Evolutionary conservation across 2,329 filamentous ascomycete species (phyloP).

Genomic region (Akanthomyces dipterigenus): DNA sequence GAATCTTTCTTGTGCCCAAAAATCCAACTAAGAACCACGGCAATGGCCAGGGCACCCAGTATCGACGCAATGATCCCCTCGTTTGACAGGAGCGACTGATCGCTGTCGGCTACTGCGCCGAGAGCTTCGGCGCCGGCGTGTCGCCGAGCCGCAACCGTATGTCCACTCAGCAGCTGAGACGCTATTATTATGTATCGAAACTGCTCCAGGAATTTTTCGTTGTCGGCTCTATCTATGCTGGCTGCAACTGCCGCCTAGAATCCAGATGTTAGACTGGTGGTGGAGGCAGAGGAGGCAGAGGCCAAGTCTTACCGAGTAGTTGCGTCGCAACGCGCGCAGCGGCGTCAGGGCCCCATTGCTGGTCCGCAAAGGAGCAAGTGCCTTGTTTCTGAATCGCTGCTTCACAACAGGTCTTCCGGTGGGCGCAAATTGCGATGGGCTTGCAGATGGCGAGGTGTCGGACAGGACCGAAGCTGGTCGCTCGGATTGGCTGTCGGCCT

Average conservation of each 20-base stretch:
- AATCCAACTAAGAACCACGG: conserved; percentile 68
- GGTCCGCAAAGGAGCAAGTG: conserved; percentile 33
- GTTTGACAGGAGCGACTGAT: conserved; percentile 30
- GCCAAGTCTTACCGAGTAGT: conserved; percentile 41
- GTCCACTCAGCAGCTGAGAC: conserved; percentile 76
- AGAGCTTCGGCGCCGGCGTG: conserved; percentile 18
- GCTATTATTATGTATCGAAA: conserved; percentile 92
- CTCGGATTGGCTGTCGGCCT: conserved; percentile 30
- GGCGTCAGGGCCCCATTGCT: conserved; percentile 30
- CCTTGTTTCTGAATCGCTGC: conserved; percentile 45
- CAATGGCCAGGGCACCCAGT: conserved; percentile 53
- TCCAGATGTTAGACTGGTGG: not conserved
- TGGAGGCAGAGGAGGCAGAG: not conserved
- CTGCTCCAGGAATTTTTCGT: conserved; percentile 79
- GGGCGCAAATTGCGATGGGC: conserved; percentile 48
- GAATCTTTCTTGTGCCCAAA: conserved; percentile 40
- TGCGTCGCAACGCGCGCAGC: conserved; percentile 39
- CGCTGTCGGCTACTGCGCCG: conserved; percentile 11
- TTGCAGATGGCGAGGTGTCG: conserved; percentile 40
- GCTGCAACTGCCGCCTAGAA: conserved; percentile 62
- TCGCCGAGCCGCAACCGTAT: conserved; percentile 42
- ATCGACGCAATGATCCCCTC: conserved; percentile 44
- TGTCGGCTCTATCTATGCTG: conserved; percentile 68
- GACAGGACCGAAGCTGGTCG: conserved; percentile 26
- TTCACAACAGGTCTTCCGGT: conserved; percentile 48